phyloP scores from a whole-genome alignment of 2,329 filamentous ascomycete species.

The Phaeosphaeria sp. region DNA sequence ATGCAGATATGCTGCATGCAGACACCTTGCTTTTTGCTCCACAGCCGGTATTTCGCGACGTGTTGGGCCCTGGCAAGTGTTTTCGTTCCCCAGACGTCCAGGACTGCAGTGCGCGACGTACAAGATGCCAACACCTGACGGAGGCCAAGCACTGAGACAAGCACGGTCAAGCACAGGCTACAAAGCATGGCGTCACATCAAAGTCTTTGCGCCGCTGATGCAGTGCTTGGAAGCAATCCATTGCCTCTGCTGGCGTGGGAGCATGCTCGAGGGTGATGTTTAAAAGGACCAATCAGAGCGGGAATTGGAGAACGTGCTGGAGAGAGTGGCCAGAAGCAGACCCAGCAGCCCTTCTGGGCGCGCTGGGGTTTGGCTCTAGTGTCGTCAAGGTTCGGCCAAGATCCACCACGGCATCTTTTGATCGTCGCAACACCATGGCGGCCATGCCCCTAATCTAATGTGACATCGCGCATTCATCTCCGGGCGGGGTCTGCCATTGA shows the following conservation, averaged over 20 bases:
- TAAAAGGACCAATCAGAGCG: constrained; percentile 20
- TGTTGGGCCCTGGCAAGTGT: neutral
- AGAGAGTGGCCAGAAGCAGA: constrained; percentile 14
- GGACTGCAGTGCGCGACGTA: neutral
- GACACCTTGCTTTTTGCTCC: constrained; percentile 4
- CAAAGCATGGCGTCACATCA: neutral
- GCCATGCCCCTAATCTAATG: neutral
- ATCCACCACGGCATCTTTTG: constrained; percentile 1
- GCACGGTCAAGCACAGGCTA: neutral
- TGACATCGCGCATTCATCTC: constrained; percentile 6
- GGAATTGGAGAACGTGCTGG: constrained; percentile 11
- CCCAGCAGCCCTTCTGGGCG: constrained; percentile 6
- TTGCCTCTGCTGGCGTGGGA: constrained; percentile 1
- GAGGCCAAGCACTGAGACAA: constrained; percentile 15
- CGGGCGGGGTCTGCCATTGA: neutral
- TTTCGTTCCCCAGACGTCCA: constrained; percentile 12
- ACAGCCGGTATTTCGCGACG: neutral
- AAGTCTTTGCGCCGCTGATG: neutral
- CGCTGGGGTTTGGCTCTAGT: constrained; percentile 5
- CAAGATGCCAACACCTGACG: constrained; percentile 9
- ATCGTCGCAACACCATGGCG: neutral
- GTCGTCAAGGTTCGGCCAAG: constrained; percentile 1
- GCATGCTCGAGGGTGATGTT: constrained; percentile 9
- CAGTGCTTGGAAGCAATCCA: neutral
- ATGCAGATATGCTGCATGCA: neutral